These are phyloP conservation scores for Ascoidea tarda DNA, from an alignment of 805 yeast species.

Conservation along the genomic window DNA sequence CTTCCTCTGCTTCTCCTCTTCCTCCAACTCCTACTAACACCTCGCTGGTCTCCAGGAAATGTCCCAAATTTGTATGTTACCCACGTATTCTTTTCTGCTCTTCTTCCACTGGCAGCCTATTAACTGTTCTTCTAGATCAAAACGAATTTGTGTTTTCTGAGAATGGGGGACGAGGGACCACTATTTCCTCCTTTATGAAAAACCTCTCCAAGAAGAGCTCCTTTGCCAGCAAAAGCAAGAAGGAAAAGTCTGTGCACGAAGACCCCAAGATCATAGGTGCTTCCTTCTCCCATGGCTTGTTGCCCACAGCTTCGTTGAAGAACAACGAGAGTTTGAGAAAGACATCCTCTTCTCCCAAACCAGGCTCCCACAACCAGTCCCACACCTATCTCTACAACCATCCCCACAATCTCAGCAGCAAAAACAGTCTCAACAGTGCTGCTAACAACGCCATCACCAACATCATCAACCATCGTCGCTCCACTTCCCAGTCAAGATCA, in stretches of 20 bases:
- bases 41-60: constrained; percentile 19
- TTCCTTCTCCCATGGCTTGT: constrained; percentile 28
- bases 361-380: background rate
- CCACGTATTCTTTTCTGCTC: background rate
- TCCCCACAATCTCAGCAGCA: constrained; percentile 9
- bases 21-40: background rate
- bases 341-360: background rate
- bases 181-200: constrained; percentile 35
- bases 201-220: constrained; percentile 19
- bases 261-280: constrained; percentile 37
- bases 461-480: too few species aligned
- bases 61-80: constrained; percentile 20
- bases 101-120: background rate
- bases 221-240: constrained; percentile 13
- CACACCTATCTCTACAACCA: constrained; percentile 3
- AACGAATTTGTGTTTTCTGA: constrained; percentile 57
- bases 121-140: constrained; percentile 12
- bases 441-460: background rate
- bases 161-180: constrained; percentile 53
- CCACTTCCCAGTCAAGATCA: too few species aligned
- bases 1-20: too few species aligned
- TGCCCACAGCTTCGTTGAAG: background rate
- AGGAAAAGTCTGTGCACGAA: constrained; percentile 14
- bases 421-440: constrained; percentile 17
- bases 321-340: background rate